A percentile compares a stretch with the other conserved stretches of the same genome.
Conservation (phyloP, 371 early-diverging fungal genomes). For the Mucor mucedo region DNA sequence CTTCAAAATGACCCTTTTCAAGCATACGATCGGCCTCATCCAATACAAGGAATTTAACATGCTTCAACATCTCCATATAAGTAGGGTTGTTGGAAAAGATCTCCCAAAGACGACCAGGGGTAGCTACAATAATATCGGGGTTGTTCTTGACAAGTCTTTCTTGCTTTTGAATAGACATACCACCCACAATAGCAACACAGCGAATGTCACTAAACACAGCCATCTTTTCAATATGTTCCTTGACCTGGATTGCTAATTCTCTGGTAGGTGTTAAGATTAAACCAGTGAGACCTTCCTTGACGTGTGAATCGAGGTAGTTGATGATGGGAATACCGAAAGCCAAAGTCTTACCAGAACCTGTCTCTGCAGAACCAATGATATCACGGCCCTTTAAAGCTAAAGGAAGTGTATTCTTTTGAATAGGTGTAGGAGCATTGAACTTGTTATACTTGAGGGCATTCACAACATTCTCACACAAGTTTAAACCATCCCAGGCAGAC, state of each 20-base stretch:
- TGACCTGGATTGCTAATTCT: conserved; percentile 92
- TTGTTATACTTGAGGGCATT: conserved; percentile 72
- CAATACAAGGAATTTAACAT: conserved; percentile 77
- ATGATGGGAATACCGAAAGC: conserved; percentile 92
- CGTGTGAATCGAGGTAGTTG: conserved; percentile 56
- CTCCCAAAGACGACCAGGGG: conserved; percentile 98
- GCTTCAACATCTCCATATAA: conserved; percentile 57
- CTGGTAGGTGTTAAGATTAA: conserved; percentile 91
- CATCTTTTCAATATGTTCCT: conserved; percentile 72
- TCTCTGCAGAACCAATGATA: conserved; percentile 97
- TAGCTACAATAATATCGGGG: conserved; percentile 94
- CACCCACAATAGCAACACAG: conserved; percentile 86
- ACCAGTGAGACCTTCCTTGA: conserved; percentile 39
- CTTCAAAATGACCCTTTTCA: conserved; percentile 90
- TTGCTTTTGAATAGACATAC: conserved; percentile 93
- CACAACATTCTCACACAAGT: conserved; percentile 59
- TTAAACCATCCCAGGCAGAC: conserved; percentile 62
- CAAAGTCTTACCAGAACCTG: conserved; percentile 95
- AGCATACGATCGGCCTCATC: conserved; percentile 99
- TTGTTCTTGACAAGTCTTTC: conserved; percentile 68
- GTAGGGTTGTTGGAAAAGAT: conserved; percentile 74
- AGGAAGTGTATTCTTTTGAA: conserved; percentile 89
- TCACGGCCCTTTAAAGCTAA: conserved; percentile 78
- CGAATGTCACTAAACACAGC: conserved; percentile 60
- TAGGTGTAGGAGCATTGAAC: conserved; percentile 90